Evolutionary conservation across 495 filamentous ascomycete genomes (phyloP).

Genomic region (Neurospora cerealis): DNA sequence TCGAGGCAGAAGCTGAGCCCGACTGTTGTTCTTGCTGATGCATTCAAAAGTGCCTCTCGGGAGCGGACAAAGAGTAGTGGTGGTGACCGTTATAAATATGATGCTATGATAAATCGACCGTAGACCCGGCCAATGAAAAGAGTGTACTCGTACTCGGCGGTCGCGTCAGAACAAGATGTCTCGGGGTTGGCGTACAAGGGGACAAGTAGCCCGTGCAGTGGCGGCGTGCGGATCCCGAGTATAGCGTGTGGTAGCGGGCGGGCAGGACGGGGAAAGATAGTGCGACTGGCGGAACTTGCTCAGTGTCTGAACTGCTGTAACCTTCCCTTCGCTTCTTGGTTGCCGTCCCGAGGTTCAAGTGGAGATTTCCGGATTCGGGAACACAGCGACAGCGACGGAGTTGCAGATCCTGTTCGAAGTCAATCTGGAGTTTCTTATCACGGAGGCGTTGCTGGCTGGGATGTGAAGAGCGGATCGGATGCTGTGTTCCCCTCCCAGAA

Average conservation of each 20-base stretch:
- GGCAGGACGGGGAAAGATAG: neutral
- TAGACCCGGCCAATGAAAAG: neutral
- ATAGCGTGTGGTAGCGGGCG: neutral
- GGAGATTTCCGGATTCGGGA: neutral
- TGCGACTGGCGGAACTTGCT: neutral
- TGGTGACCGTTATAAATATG: neutral
- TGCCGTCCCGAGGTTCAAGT: neutral
- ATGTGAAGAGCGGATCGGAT: neutral
- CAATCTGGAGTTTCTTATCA: neutral
- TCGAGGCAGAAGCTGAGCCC: neutral
- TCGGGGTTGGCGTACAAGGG: neutral
- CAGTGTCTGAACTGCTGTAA: neutral
- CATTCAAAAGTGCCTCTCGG: neutral
- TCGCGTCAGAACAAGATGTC: neutral
- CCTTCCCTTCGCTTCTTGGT: neutral
- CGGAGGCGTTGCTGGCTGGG: neutral
- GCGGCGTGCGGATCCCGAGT: neutral
- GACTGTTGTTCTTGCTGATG: neutral
- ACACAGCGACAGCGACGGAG: neutral
- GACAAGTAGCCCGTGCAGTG: neutral
- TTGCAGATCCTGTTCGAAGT: neutral
- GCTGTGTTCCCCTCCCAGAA: neutral
- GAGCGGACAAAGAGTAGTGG: neutral
- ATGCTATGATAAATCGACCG: neutral
- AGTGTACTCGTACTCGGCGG: neutral